These are phyloP conservation scores for Penicillium sp. DNA, from an alignment of 2,329 filamentous ascomycete species.

Conservation along the genomic window DNA sequence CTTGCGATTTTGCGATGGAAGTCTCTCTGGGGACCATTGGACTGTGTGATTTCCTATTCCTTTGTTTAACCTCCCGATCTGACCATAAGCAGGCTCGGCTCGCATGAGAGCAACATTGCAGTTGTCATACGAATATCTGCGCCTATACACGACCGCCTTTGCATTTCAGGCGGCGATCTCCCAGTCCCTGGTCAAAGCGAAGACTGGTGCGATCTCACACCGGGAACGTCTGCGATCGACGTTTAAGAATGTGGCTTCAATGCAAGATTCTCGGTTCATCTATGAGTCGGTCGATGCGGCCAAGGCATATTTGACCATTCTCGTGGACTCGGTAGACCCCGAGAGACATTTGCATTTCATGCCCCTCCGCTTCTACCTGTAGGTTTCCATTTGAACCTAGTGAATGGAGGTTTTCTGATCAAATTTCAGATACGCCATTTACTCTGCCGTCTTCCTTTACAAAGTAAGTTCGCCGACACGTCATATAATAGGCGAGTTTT, in stretches of 20 bases:
- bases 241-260: slow-evolving; percentile 53
- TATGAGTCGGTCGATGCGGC: slow-evolving; percentile 62
- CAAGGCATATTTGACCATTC: slow-evolving; percentile 55
- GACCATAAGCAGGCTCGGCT: slow-evolving; percentile 49
- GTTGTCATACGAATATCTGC: slow-evolving; percentile 66
- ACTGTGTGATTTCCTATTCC: slow-evolving; percentile 45
- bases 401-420: slow-evolving; percentile 8
- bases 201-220: slow-evolving; percentile 32
- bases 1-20: slow-evolving; percentile 66
- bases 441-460: slow-evolving; percentile 61
- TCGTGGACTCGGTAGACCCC: slow-evolving; percentile 57
- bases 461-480: slow-evolving; percentile 43
- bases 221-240: slow-evolving; percentile 41
- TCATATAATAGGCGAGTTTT: background rate
- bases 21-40: slow-evolving; percentile 61
- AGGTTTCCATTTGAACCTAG: slow-evolving; percentile 27
- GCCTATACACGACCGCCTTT: slow-evolving; percentile 69
- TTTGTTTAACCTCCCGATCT: slow-evolving; percentile 2
- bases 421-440: slow-evolving; percentile 47
- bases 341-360: slow-evolving; percentile 57
- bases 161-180: slow-evolving; percentile 66
- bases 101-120: slow-evolving; percentile 63
- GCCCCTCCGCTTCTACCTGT: slow-evolving; percentile 60
- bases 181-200: slow-evolving; percentile 44
- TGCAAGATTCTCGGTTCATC: slow-evolving; percentile 61